Percentiles rank a stretch among this genome's conserved stretches.
Evolutionary conservation across 805 yeast genomes (phyloP).

Genomic region (Candida boleticola): DNA sequence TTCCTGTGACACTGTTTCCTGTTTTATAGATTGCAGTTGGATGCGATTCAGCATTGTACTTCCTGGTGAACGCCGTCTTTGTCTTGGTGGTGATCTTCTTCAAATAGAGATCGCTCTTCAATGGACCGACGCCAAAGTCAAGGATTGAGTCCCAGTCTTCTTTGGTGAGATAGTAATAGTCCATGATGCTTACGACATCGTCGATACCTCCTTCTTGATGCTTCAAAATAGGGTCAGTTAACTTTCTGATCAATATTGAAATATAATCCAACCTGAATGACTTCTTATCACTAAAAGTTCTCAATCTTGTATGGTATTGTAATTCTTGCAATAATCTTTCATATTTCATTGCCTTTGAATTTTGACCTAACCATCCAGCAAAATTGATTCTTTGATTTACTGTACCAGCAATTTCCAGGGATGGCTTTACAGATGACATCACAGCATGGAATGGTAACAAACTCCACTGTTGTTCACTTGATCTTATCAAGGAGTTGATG

Average conservation of each 20-base stretch:
- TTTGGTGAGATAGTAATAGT: conserved; percentile 77
- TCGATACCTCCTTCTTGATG: conserved; percentile 63
- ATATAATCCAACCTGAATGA: conserved; percentile 77
- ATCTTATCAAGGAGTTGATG: conserved; percentile 78
- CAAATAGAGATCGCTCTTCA: conserved; percentile 37
- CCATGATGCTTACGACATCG: conserved; percentile 70
- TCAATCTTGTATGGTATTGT: conserved; percentile 81
- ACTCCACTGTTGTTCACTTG: conserved; percentile 93
- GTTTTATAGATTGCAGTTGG: conserved; percentile 83
- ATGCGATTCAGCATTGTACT: conserved; percentile 72
- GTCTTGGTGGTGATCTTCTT: conserved; percentile 74
- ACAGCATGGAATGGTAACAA: conserved; percentile 88
- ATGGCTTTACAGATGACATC: conserved; percentile 80
- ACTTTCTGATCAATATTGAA: conserved; percentile 56
- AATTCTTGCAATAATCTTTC: conserved; percentile 78
- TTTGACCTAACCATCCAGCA: conserved; percentile 86
- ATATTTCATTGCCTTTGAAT: conserved; percentile 78
- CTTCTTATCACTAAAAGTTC: conserved; percentile 70
- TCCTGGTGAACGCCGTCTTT: conserved; percentile 83
- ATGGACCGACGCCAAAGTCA: conserved; percentile 74
- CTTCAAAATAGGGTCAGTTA: conserved; percentile 57
- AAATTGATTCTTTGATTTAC: conserved; percentile 70
- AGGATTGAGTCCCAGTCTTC: conserved; percentile 90
- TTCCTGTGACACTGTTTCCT: conserved; percentile 54
- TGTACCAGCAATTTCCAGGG: conserved; percentile 70